Evolutionary conservation across 306 rosid genomes (phyloP).

Genomic region (Dicorynia guianensis): DNA sequence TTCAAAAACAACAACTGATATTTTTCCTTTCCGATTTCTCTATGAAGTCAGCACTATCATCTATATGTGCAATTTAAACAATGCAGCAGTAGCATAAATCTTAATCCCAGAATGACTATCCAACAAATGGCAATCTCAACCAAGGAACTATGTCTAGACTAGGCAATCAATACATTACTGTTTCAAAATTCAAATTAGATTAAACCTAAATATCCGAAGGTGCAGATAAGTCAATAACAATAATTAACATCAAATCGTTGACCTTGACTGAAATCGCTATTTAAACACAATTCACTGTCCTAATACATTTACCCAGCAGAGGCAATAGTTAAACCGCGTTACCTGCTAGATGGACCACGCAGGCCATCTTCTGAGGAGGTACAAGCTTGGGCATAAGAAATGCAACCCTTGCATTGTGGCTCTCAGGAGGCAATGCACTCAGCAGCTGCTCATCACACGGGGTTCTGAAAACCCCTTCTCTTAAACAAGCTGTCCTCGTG

Average conservation of each 20-base stretch:
- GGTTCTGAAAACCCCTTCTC: conserved; percentile 88
- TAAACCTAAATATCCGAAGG: neutral
- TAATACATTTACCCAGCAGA: neutral
- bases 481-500: conserved; percentile 69
- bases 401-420: conserved; percentile 89
- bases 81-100: conserved; percentile 17
- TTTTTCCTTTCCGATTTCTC: neutral
- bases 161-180: conserved; percentile 10
- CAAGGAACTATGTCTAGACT: neutral
- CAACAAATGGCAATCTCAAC: conserved; percentile 11
- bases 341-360: conserved; percentile 99
- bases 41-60: neutral
- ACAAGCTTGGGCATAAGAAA: conserved; percentile 78
- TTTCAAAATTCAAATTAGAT: conserved; percentile 23
- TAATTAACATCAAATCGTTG: neutral
- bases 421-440: conserved; percentile 92
- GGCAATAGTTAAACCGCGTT: conserved; percentile 15
- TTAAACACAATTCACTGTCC: neutral
- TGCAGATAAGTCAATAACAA: neutral
- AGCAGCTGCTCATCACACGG: conserved; percentile 85
- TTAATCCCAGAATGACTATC: conserved; percentile 1
- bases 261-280: neutral
- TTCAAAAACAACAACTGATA: neutral
- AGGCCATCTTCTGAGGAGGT: conserved; percentile 75
- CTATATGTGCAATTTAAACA: conserved; percentile 20